Evolutionary conservation across 257 asterid genomes (phyloP).

Genomic region (Nicotiana knightiana): DNA sequence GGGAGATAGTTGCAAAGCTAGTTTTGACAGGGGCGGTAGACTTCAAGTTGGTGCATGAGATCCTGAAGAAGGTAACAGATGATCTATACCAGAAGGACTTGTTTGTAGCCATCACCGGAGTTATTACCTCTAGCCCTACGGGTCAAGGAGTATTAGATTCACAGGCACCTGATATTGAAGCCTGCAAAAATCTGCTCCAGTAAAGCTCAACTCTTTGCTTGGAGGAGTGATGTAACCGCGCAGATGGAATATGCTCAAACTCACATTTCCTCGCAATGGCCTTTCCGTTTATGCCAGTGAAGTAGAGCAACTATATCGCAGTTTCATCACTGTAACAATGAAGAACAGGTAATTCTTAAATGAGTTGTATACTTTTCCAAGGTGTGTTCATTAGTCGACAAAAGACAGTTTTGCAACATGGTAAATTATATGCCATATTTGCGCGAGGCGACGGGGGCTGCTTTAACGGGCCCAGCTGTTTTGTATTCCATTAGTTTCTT

Average conservation of each 20-base stretch:
- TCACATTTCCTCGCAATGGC: conserved; percentile 9
- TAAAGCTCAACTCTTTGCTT: conserved; percentile 9
- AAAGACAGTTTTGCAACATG: conserved; percentile 27
- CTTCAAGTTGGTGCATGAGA: conserved; percentile 57
- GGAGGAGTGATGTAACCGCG: conserved; percentile 13
- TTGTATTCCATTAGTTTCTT: conserved; percentile 51
- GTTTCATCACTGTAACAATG: conserved; percentile 10
- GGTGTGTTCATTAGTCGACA: conserved; percentile 14
- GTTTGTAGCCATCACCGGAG: conserved; percentile 31
- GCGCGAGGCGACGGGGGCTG: conserved; percentile 29
- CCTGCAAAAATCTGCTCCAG: conserved; percentile 56
- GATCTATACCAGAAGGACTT: conserved; percentile 53
- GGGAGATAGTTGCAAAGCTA: conserved; percentile 66
- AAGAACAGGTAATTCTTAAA: conserved; percentile 18
- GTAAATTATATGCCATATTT: conserved; percentile 32
- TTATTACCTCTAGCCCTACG: conserved; percentile 30
- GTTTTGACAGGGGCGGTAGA: conserved; percentile 52
- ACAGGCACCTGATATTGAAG: conserved; percentile 58
- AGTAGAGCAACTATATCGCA: conserved; percentile 9
- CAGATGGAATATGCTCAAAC: conserved; percentile 8
- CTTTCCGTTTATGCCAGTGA: background rate
- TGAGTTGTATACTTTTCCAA: conserved; percentile 44
- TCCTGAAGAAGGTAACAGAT: conserved; percentile 49
- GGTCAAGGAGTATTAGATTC: conserved; percentile 58
- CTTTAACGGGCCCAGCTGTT: background rate